Evolutionary conservation across 108 stramenopile species (phyloP), one percentile per base, ranked within the genome.

Genomic region (Nitzschia palea): DNA sequence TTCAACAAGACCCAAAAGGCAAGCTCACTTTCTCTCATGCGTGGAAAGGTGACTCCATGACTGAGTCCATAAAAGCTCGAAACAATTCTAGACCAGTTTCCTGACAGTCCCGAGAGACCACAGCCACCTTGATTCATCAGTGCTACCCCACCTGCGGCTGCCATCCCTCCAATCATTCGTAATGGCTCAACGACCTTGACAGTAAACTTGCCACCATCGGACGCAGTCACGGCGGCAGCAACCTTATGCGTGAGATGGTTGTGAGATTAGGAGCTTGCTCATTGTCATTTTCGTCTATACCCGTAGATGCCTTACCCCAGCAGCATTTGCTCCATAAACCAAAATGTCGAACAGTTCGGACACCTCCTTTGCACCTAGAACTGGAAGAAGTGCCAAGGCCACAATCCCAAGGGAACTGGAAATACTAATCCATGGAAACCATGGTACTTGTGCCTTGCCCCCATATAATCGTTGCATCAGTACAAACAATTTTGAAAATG

Each of bases 101-200:
- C 31, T 15, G 55, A 23, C 27, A 55, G 31, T 5, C 55, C 55
- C n/a, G 55, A 32, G 26, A 55, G 31, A 10, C 55, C 55, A 29
- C 55, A 55, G 3, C 55, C 55, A 8, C 55, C 55, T 29, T 55
- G 55, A 29, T 55, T 55, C 55, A 55, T 55, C 55, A 55, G 29
- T 20, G 55, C 28, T 5, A 55, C 55, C 3, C 55, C 55, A 3
- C 55, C 55, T 3, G 55, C 55, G 5, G 55, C 55, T 55, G 55
- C 55, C 55, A 55, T 55, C 14, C 55, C 55, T 6, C 55, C 55
- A 29, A 55, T 55, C 55, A 55, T 55, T 14, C n/a, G 10, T 27
- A 55, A 29, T n/a, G 55, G 55, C n/a, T 55, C 55, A n/a, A 55
- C 55, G 27, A 55, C 55, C 31, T 55, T 55, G 28, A 55, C 55